A percentile compares a stretch with the other conserved stretches of the same genome.
Evolutionary conservation across 108 stramenopile species (phyloP).

Genomic region (Cyclotella sp.): DNA sequence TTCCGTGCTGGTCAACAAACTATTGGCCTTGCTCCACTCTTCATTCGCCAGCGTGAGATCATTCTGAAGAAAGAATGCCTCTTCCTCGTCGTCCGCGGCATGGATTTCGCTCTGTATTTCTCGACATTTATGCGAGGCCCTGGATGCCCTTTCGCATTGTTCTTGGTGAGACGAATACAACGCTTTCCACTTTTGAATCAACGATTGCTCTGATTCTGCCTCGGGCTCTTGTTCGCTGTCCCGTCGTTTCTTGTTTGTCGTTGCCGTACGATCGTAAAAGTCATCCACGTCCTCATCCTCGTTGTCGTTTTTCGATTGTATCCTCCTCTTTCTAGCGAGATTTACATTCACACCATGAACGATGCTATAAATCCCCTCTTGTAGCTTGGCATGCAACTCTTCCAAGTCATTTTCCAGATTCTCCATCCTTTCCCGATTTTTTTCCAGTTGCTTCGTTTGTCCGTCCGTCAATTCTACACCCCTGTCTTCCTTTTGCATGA

Average conservation of each 20-base stretch:
- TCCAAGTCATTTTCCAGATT: slow-evolving; percentile 55
- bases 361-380: slow-evolving; percentile 40
- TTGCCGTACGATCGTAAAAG: slow-evolving; percentile 65
- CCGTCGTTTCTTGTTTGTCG: slow-evolving; percentile 14
- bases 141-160: slow-evolving; percentile 31
- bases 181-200: slow-evolving; percentile 52
- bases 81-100: slow-evolving; percentile 58
- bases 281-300: slow-evolving; percentile 64
- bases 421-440: slow-evolving; percentile 38
- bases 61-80: slow-evolving; percentile 75
- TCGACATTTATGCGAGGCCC: slow-evolving; percentile 7
- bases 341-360: slow-evolving; percentile 46
- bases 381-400: slow-evolving; percentile 49
- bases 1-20: slow-evolving; percentile 12
- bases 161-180: slow-evolving; percentile 12
- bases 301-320: slow-evolving; percentile 9
- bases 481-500: slow-evolving; percentile 59
- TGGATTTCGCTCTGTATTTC: slow-evolving; percentile 32
- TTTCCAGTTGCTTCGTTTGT: slow-evolving; percentile 67
- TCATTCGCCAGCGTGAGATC: slow-evolving; percentile 69
- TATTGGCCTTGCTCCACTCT: slow-evolving; percentile 38
- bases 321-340: slow-evolving; percentile 4
- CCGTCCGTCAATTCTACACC: slow-evolving; percentile 68
- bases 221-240: no score
- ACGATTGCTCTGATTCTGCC: slow-evolving; percentile 49